Base-by-base conservation (phyloP, 129 eudicot species). In the Silybum marianum region DNA sequence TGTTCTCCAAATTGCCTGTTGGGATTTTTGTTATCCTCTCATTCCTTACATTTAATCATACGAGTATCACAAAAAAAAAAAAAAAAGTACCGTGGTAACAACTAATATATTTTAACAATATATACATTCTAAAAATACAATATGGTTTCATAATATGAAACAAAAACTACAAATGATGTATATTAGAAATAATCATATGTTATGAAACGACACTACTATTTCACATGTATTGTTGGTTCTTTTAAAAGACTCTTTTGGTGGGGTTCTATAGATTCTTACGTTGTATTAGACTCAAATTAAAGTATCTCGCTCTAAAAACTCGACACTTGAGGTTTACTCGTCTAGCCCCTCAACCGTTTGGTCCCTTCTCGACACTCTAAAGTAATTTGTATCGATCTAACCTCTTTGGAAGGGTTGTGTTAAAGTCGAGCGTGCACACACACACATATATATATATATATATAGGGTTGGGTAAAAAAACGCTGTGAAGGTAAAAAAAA, bases 1-100 rank as follows among this genome's bases (percentile, higher is more conserved):
- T 68, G 14, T 23, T 73, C 25, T 66, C 48, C 67, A 65, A 30
- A 30, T 74, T 66, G 75, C 69, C 69, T 80, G 62, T 73, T 73
- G 84, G 73, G 38, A 73, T 13, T 30, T 16, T 73, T 40, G 14
- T 73, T 78, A 58, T 63, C 73, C 13, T 67, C 67, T 81, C 51
- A 39, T 72, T 81, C 32, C 44, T 81, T 63, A 24, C 63, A 63
- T 42, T 39, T 66, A 62, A 39, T 36, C 24, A 16, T 2, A 11
- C 4, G 7, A 69, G 3, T 28, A 11, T 26, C 22, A 28, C 24
- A 11, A 13, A 48, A 42, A 42, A 1, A 48, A 42, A 42, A 1
- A 13, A 1, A 13, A 0, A 11, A 11, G 6, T 16, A 13, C n/a
- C 14, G 3, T 14, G 16, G 14, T 0, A 48, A 48, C 60, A 2